Percentiles rank a stretch among this genome's conserved stretches.
phyloP scores from a whole-genome alignment of 2,329 filamentous ascomycete genomes.

The Phialocephala subalpina region DNA sequence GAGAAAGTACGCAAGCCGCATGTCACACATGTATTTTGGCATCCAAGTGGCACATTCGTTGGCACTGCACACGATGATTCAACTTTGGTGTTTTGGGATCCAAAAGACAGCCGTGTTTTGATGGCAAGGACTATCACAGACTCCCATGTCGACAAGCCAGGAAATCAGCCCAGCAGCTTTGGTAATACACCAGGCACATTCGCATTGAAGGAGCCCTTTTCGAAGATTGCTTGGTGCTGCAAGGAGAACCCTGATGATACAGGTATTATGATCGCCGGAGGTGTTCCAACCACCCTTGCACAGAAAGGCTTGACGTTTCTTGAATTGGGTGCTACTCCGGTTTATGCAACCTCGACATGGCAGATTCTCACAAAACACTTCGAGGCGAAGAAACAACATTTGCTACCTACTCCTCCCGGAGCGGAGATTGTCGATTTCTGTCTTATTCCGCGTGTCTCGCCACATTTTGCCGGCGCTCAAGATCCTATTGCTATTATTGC shows the following conservation, averaged over 20 bases:
- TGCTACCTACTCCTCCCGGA: constrained; percentile 78
- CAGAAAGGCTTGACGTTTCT: constrained; percentile 86
- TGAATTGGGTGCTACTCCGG: constrained; percentile 87
- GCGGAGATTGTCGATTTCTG: constrained; percentile 83
- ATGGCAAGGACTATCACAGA: constrained; percentile 84
- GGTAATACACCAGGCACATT: constrained; percentile 57
- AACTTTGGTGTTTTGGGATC: constrained; percentile 93
- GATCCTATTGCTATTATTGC: constrained; percentile 88
- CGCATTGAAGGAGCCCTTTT: constrained; percentile 75
- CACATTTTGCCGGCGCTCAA: constrained; percentile 86
- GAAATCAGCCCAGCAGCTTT: constrained; percentile 48
- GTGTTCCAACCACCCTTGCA: constrained; percentile 70
- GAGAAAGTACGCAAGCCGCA: constrained; percentile 73
- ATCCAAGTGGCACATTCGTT: constrained; percentile 73
- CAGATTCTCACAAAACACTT: constrained; percentile 82
- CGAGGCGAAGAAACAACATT: constrained; percentile 74
- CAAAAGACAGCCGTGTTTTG: constrained; percentile 84
- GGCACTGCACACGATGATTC: constrained; percentile 63
- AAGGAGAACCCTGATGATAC: constrained; percentile 95
- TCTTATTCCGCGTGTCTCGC: constrained; percentile 81
- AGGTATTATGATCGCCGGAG: constrained; percentile 85
- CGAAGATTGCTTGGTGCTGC: constrained; percentile 88
- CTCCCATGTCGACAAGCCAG: constrained; percentile 75
- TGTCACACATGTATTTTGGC: constrained; percentile 88
- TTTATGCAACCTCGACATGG: constrained; percentile 92